Percentiles rank a stretch among this genome's conserved stretches.
phyloP scores from a whole-genome alignment of 2,329 filamentous ascomycete species.

The Hymenoscyphus linearis region DNA sequence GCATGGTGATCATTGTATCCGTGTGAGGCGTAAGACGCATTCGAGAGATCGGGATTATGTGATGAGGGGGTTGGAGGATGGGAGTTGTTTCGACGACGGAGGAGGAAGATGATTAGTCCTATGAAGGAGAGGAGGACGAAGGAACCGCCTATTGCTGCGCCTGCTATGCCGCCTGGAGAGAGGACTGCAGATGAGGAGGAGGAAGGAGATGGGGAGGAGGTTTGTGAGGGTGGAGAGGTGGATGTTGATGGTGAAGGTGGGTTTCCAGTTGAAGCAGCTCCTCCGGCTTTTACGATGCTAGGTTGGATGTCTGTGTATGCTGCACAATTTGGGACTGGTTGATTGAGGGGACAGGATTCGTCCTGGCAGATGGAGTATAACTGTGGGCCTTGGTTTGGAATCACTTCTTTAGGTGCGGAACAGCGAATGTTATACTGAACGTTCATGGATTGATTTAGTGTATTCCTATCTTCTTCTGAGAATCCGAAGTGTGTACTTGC shows the following conservation, averaged over 20 bases:
- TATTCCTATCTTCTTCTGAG: slow-evolving; percentile 25
- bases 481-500: slow-evolving; percentile 29
- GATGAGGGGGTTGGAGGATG: background rate
- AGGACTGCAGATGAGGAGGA: background rate
- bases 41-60: background rate
- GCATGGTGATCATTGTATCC: background rate
- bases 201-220: slow-evolving; percentile 1
- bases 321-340: slow-evolving; percentile 26
- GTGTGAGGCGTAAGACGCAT: background rate
- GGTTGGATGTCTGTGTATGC: slow-evolving; percentile 25
- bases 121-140: background rate
- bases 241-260: background rate
- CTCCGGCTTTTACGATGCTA: slow-evolving; percentile 11
- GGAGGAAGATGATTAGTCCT: slow-evolving; percentile 2
- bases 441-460: slow-evolving; percentile 25
- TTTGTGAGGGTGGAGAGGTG: background rate
- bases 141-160: background rate
- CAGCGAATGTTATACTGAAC: slow-evolving; percentile 30
- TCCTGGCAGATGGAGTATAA: slow-evolving; percentile 30
- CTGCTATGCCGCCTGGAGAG: background rate
- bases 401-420: slow-evolving; percentile 17
- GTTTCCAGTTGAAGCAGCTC: background rate
- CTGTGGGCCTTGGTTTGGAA: slow-evolving; percentile 13
- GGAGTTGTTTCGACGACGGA: background rate
- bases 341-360: slow-evolving; percentile 27